Percentiles rank a stretch among this genome's conserved stretches.
These are phyloP conservation scores for Wickerhamiella slavikovae DNA, from an alignment of 805 yeast species.

Conservation along the genomic window DNA sequence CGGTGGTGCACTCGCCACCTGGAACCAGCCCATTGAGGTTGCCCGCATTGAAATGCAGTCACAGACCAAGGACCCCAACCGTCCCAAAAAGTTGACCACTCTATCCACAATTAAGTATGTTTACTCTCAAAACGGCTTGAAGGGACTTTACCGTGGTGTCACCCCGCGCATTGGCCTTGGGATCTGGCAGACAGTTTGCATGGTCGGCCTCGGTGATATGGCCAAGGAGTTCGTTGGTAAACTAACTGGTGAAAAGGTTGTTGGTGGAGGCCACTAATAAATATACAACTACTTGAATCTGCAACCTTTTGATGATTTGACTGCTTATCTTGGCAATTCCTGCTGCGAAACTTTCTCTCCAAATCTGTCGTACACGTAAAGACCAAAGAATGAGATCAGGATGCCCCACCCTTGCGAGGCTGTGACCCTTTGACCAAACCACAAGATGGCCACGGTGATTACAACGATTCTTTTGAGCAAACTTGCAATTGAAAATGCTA, in stretches of 20 bases:
- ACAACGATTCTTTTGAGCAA: conserved; percentile 77
- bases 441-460: conserved; percentile 55
- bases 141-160: conserved; percentile 89
- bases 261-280: conserved; percentile 11
- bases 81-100: conserved; percentile 81
- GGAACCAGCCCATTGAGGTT: conserved; percentile 99
- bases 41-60: conserved; percentile 97
- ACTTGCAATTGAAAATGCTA: conserved; percentile 70
- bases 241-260: conserved; percentile 39
- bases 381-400: conserved; percentile 20
- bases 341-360: conserved; percentile 19
- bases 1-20: conserved; percentile 95
- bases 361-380: conserved; percentile 22
- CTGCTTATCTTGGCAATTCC: too few species aligned
- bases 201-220: conserved; percentile 96
- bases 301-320: too few species aligned
- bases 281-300: too few species aligned
- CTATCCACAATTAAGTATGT: conserved; percentile 61
- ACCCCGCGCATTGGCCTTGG: conserved; percentile 94
- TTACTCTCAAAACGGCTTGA: conserved; percentile 60
- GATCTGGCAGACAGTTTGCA: conserved; percentile 95
- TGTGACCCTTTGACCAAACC: conserved; percentile 27
- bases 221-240: conserved; percentile 50
- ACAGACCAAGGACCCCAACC: conserved; percentile 78
- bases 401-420: conserved; percentile 23